Base-by-base conservation (phyloP, 768 basidiomycete genomes). In the Paxillus rubicundulus region DNA sequence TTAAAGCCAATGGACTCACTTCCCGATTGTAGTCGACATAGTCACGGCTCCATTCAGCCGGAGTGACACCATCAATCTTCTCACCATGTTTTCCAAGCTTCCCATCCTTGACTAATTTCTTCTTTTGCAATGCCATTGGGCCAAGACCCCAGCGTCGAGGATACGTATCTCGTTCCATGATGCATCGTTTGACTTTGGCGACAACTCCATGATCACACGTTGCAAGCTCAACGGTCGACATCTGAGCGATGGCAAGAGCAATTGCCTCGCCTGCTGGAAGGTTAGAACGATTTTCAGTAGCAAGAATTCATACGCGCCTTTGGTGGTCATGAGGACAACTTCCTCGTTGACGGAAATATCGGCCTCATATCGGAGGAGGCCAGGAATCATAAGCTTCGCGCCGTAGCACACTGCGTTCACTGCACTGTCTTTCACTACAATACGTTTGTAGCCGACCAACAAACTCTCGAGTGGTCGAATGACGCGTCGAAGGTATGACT, bases 361-460 rank as follows among this genome's bases (percentile, higher is more conserved):
- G 34, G 86, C 84, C 70, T 98, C 93, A 69, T 98, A 99, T 62
- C 97, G 90, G 50, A 99, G 79, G 40, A 99, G 80, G 69, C 97
- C 97, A 58, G 97, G 97, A 62, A 99, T 93, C 97, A 99, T 99
- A 65, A 99, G 86, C 72, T 98, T 98, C 52, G 97, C 97, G 57
- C 97, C 97, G 71, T 99, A 98, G 76, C 96, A 98, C 54, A 99
- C 92, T 46, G 97, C 97, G 65, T 98, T 99, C 65, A 99, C 96
- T 17, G 97, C 94, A 61, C 92, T 95, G 72, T 99, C 97, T 73
- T 98, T 98, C 59, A 99, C 95, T 34, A 99, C 97, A 56, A 99
- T 92, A 53, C 97, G 89, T 75, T 98, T 99, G 77, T 98, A 98
- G 49, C 94, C 92, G 54, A 92, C 82, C 64, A 99, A 80, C 50